Percentiles rank a stretch among this genome's conserved stretches.
These are phyloP conservation scores for Mallotus nudiflorus DNA, from an alignment of 345 rosid species.

Conservation along the genomic window DNA sequence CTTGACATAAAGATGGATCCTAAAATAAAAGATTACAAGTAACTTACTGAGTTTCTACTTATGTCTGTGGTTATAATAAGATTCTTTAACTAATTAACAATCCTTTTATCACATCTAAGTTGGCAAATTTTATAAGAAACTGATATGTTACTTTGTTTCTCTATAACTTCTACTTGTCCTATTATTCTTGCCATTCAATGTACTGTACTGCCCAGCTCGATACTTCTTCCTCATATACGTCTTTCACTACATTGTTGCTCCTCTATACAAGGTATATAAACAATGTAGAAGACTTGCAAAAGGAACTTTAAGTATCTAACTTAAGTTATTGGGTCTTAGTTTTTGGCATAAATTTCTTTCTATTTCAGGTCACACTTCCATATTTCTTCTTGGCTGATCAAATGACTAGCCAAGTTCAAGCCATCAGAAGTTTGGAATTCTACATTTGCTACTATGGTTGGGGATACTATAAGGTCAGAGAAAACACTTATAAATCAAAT, in stretches of 20 bases:
- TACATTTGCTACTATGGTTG: slow-evolving; percentile 69
- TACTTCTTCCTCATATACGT: slow-evolving; percentile 37
- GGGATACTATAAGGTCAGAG: slow-evolving; percentile 54
- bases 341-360: neutral
- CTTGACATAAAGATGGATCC: slow-evolving; percentile 50
- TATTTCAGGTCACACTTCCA: slow-evolving; percentile 51
- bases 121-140: neutral
- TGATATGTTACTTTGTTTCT: neutral
- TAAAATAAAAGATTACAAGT: slow-evolving; percentile 25
- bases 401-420: slow-evolving; percentile 77
- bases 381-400: slow-evolving; percentile 78
- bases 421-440: slow-evolving; percentile 69
- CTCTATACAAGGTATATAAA: slow-evolving; percentile 44
- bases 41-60: slow-evolving; percentile 41
- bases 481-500: slow-evolving; percentile 38
- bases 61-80: slow-evolving; percentile 32
- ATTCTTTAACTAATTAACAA: neutral
- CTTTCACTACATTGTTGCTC: slow-evolving; percentile 43
- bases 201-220: slow-evolving; percentile 38
- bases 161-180: slow-evolving; percentile 33
- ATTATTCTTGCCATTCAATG: slow-evolving; percentile 37
- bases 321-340: neutral
- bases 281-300: neutral
- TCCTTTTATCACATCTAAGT: neutral
- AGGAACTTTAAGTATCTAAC: neutral